Conservation (phyloP, 306 rosid species). For the Dryas drummondii region DNA sequence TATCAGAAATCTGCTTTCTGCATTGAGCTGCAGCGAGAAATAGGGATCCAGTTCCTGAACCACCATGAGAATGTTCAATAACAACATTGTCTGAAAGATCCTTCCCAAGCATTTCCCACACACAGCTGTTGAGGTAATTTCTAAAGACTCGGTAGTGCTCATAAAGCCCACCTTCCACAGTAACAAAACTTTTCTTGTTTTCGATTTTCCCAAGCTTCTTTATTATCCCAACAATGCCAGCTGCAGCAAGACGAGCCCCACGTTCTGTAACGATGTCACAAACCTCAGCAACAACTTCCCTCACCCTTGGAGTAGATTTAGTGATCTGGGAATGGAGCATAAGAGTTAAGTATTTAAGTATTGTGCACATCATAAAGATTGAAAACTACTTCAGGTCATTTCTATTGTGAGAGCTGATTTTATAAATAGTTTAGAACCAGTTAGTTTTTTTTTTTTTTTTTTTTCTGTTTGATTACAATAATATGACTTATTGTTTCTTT, state of each 20-base stretch:
- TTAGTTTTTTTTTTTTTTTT: no score
- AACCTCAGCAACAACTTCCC: slow-evolving; percentile 64
- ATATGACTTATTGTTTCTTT: no score
- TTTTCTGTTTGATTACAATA: no score
- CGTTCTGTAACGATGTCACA: slow-evolving; percentile 73
- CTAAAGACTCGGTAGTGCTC: slow-evolving; percentile 67
- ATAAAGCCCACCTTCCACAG: slow-evolving; percentile 67
- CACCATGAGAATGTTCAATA: slow-evolving; percentile 64
- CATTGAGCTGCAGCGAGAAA: slow-evolving; percentile 63
- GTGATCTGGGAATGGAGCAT: slow-evolving; percentile 36
- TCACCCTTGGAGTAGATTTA: slow-evolving; percentile 36
- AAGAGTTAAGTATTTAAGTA: background rate
- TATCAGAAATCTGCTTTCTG: background rate
- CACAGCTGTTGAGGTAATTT: slow-evolving; percentile 63
- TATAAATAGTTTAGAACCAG: no score
- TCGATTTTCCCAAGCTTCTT: slow-evolving; percentile 63
- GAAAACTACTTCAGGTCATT: slow-evolving; percentile 1
- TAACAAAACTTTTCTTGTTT: slow-evolving; percentile 52
- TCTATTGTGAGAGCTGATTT: background rate
- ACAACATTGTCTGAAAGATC: slow-evolving; percentile 61
- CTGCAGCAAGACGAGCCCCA: slow-evolving; percentile 60
- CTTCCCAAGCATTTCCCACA: slow-evolving; percentile 79
- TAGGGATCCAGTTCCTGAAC: slow-evolving; percentile 63
- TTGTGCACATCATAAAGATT: background rate
- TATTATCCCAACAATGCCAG: slow-evolving; percentile 65